phyloP scores from a whole-genome alignment of 768 basidiomycete species.

The Xerocomus potaroensis region DNA sequence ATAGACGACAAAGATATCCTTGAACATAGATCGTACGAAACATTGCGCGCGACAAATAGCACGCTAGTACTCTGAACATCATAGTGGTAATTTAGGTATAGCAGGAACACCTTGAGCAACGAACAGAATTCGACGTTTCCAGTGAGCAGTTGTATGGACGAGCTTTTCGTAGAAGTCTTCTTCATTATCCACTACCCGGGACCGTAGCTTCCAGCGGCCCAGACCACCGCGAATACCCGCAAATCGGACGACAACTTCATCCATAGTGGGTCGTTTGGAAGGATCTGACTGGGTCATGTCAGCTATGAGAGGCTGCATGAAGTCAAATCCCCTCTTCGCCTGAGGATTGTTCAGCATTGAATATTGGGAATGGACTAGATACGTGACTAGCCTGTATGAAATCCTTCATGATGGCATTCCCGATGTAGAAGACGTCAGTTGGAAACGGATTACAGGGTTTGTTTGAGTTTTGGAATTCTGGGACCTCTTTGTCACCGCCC shows the following conservation, averaged over 20 bases:
- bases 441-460: slow-evolving; percentile 36
- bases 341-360: not conserved
- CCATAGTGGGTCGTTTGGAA: slow-evolving; percentile 33
- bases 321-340: slow-evolving; percentile 18
- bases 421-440: slow-evolving; percentile 42
- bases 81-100: slow-evolving; percentile 3
- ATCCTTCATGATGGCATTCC: slow-evolving; percentile 33
- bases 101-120: slow-evolving; percentile 12
- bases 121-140: slow-evolving; percentile 21
- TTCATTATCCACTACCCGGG: slow-evolving; percentile 20
- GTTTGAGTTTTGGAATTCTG: slow-evolving; percentile 32
- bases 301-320: slow-evolving; percentile 30
- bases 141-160: slow-evolving; percentile 14
- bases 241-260: slow-evolving; percentile 30
- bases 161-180: slow-evolving; percentile 12
- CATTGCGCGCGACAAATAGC: no score
- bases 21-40: no score
- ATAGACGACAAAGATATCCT: no score
- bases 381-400: slow-evolving; percentile 28
- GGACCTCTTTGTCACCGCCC: slow-evolving; percentile 42
- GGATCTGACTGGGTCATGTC: slow-evolving; percentile 38
- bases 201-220: slow-evolving; percentile 20
- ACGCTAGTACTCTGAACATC: no score
- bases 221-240: slow-evolving; percentile 4
- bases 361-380: not conserved